A percentile compares a stretch with the other conserved stretches of the same genome.
Conservation (phyloP, 2,329 filamentous ascomycete species). For the Phaeosphaeriaceae sp. region DNA sequence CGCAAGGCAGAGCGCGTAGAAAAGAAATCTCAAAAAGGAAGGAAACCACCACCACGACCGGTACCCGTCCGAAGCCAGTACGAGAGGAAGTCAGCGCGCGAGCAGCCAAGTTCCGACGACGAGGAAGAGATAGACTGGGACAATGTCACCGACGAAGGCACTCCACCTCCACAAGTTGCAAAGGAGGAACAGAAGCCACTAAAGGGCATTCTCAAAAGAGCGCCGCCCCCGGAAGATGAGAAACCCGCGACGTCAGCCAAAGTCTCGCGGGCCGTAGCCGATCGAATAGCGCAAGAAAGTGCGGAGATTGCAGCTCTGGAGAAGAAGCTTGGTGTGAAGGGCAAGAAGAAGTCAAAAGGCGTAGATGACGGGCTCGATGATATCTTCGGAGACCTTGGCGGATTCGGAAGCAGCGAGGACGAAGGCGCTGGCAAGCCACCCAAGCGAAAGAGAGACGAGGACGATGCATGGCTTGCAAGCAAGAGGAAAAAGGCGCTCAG, state of each 20-base stretch:
- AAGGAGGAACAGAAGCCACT: constrained; percentile 35
- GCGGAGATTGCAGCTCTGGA: constrained; percentile 88
- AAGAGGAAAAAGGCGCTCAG: constrained; percentile 62
- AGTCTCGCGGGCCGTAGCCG: constrained; percentile 57
- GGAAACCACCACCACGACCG: constrained; percentile 9
- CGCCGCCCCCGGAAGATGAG: constrained; percentile 7
- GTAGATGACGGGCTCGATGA: constrained; percentile 85
- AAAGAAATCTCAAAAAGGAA: constrained; percentile 60
- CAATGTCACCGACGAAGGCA: constrained; percentile 43
- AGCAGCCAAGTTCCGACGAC: constrained; percentile 25
- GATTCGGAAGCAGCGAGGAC: constrained; percentile 53
- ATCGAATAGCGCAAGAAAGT: constrained; percentile 76
- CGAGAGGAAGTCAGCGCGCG: constrained; percentile 20
- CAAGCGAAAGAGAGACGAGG: constrained; percentile 66
- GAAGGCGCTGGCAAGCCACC: constrained; percentile 52
- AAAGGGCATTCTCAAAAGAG: constrained; percentile 39
- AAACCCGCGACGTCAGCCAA: constrained; percentile 27
- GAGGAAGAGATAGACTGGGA: constrained; percentile 36
- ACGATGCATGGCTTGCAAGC: constrained; percentile 64
- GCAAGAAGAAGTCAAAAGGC: constrained; percentile 72
- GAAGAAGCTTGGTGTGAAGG: constrained; percentile 83
- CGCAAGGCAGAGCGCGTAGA: constrained; percentile 70
- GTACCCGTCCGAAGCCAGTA: constrained; percentile 21
- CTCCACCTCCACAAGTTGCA: constrained; percentile 22
- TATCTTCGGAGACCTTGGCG: constrained; percentile 70